Evolutionary conservation across 2,329 filamentous ascomycete species (phyloP).

Genomic region (Pseudogymnoascus sp.): DNA sequence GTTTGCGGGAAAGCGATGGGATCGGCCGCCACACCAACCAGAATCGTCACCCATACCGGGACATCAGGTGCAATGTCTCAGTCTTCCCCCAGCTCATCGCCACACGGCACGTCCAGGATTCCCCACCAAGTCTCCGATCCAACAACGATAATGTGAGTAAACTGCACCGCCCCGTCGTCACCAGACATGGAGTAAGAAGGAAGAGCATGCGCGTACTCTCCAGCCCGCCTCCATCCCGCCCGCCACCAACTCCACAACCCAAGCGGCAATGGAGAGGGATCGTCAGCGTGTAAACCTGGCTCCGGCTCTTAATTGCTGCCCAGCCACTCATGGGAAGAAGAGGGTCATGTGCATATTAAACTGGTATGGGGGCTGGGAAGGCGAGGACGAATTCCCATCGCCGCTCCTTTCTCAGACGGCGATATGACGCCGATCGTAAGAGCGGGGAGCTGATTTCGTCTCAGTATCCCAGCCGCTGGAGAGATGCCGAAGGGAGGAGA

Average conservation of each 20-base stretch:
- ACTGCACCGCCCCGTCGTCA: constrained; percentile 1
- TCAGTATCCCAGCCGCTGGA: not conserved
- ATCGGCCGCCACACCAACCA: not conserved
- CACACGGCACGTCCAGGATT: not conserved
- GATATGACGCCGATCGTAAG: not conserved
- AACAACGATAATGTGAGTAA: not conserved
- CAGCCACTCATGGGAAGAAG: not conserved
- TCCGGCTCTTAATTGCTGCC: not conserved
- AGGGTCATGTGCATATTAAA: not conserved
- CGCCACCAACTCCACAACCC: not conserved
- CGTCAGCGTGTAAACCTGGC: not conserved
- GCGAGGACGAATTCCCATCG: not conserved
- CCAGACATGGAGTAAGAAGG: not conserved
- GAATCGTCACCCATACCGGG: not conserved
- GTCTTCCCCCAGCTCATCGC: not conserved
- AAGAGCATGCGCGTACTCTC: not conserved
- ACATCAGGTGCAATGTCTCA: not conserved
- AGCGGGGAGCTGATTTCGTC: not conserved
- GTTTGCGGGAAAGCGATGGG: not conserved
- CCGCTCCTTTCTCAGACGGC: not conserved
- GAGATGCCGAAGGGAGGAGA: not conserved
- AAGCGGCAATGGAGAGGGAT: not conserved
- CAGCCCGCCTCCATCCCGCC: not conserved
- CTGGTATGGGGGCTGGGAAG: not conserved
- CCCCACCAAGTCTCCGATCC: not conserved